Evolutionary conservation across 2,329 filamentous ascomycete genomes (phyloP).

Genomic region (Stromatinia cepivora): DNA sequence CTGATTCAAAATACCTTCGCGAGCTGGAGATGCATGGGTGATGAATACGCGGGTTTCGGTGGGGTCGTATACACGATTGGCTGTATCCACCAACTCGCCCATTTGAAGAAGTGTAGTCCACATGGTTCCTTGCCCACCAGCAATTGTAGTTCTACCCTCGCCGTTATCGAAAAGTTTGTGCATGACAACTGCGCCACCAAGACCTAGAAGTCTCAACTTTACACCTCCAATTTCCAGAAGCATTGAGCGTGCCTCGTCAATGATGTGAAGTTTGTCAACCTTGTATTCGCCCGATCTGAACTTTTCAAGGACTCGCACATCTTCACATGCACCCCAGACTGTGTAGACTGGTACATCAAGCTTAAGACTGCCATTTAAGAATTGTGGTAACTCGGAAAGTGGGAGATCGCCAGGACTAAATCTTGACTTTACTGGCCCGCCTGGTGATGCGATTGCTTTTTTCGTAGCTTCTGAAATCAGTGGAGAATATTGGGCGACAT

Average conservation of each 20-base stretch:
- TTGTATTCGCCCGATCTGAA: slow-evolving; percentile 98
- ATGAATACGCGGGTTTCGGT: slow-evolving; percentile 96
- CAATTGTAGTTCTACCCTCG: slow-evolving; percentile 95
- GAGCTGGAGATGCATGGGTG: slow-evolving; percentile 93
- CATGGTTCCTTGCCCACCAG: slow-evolving; percentile 97
- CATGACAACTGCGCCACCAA: slow-evolving; percentile 97
- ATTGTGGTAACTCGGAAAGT: slow-evolving; percentile 86
- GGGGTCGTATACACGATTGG: slow-evolving; percentile 96
- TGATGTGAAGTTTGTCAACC: slow-evolving; percentile 94
- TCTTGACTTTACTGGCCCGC: slow-evolving; percentile 81
- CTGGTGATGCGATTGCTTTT: slow-evolving; percentile 64
- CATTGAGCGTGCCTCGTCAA: slow-evolving; percentile 96
- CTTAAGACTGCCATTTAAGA: slow-evolving; percentile 84
- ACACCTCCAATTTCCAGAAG: slow-evolving; percentile 92
- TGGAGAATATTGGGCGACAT: slow-evolving; percentile 97
- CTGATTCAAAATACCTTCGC: slow-evolving; percentile 95
- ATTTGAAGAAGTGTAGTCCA: slow-evolving; percentile 98
- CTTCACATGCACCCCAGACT: slow-evolving; percentile 98
- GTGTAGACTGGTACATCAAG: slow-evolving; percentile 97
- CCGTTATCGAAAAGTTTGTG: slow-evolving; percentile 99
- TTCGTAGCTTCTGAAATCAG: slow-evolving; percentile 78
- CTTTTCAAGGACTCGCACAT: slow-evolving; percentile 95
- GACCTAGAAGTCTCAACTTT: slow-evolving; percentile 88
- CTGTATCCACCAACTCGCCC: slow-evolving; percentile 96
- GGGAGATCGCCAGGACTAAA: slow-evolving; percentile 80